Percentiles rank a stretch among this genome's conserved stretches.
Conservation (phyloP, 768 basidiomycete species). For the Russula dissimulans region DNA sequence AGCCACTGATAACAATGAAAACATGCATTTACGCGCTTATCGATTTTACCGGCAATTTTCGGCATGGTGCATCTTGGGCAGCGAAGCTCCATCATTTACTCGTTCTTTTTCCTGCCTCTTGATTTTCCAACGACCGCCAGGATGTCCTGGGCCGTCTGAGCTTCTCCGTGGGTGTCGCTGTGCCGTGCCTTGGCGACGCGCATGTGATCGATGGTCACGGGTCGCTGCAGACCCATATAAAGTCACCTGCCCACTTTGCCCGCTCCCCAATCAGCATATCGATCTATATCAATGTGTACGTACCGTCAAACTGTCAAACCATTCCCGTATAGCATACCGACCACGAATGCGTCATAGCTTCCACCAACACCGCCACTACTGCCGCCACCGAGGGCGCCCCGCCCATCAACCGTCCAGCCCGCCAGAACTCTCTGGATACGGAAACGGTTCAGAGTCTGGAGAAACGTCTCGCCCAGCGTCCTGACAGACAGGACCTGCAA, state of each 20-base stretch:
- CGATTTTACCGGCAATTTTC: no score
- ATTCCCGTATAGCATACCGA: background rate
- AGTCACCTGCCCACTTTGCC: background rate
- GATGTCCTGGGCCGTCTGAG: no score
- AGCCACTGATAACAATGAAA: no score
- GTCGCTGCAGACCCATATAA: background rate
- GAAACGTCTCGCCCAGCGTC: slow-evolving; percentile 42
- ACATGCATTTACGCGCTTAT: no score
- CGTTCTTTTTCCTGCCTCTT: no score
- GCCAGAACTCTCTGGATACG: slow-evolving; percentile 28
- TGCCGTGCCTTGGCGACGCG: no score
- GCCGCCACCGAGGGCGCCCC: background rate
- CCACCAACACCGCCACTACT: background rate
- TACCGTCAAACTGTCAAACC: background rate
- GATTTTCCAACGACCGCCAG: no score
- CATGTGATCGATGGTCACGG: background rate
- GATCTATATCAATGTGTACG: slow-evolving; percentile 10
- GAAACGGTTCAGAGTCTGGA: slow-evolving; percentile 40
- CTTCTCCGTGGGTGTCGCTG: no score
- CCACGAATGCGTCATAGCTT: background rate
- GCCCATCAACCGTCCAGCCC: slow-evolving; percentile 14
- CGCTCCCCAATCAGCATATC: background rate
- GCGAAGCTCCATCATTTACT: no score
- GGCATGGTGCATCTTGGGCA: no score
- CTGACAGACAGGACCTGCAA: slow-evolving; percentile 52